phyloP scores from a whole-genome alignment of 1,284 basidiomycete species.

The Pseudozyma thailandica region DNA sequence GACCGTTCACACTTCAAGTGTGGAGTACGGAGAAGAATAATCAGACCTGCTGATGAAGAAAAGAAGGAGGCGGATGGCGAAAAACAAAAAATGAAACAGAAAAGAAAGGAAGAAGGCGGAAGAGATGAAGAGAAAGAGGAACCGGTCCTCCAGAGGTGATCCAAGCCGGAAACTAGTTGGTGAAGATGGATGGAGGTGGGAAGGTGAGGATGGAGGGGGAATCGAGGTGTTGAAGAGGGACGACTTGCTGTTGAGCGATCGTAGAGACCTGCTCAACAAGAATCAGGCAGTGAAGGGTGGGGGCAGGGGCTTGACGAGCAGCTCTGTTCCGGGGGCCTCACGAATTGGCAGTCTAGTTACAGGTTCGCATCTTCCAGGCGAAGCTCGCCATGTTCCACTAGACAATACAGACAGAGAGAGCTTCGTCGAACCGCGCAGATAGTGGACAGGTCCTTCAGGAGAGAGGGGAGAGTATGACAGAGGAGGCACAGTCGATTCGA shows the following conservation, averaged over 20 bases:
- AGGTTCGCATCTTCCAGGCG: no score
- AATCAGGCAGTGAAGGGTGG: no score
- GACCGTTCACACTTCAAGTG: no score
- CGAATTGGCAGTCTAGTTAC: neutral
- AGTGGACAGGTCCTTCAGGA: no score
- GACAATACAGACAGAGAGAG: no score
- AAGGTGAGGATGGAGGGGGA: neutral
- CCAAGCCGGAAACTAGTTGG: neutral
- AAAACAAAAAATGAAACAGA: neutral
- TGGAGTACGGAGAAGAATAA: no score
- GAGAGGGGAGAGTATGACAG: neutral
- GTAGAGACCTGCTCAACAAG: slow-evolving; percentile 1
- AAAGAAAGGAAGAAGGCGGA: neutral
- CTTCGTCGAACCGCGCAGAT: no score
- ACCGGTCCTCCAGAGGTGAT: slow-evolving; percentile 11
- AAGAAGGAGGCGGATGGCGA: neutral
- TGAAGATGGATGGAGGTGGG: slow-evolving; percentile 17
- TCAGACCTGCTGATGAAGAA: slow-evolving; percentile 21
- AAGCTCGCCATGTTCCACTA: no score
- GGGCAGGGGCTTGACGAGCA: neutral
- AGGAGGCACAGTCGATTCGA: no score
- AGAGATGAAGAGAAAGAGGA: slow-evolving; percentile 3
- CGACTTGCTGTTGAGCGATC: no score
- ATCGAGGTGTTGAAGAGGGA: neutral
- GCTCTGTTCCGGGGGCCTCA: neutral